Evolutionary conservation across 1,284 basidiomycete species (phyloP).

Genomic region (Ganoderma lingzhi): DNA sequence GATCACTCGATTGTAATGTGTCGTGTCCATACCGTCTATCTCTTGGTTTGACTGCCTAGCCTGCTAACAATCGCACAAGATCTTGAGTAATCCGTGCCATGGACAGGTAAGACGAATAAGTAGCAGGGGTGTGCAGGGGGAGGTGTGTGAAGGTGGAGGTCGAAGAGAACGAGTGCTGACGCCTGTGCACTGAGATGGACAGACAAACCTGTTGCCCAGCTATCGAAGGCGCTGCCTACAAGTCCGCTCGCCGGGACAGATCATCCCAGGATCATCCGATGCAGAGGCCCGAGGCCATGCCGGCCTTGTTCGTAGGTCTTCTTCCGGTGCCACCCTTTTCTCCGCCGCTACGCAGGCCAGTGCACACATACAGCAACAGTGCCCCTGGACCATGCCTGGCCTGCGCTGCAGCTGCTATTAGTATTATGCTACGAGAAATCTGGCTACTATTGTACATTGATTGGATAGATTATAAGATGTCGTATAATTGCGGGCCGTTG

Average conservation of each 20-base stretch:
- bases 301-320: not conserved
- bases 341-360: not conserved
- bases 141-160: constrained; percentile 19
- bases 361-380: not conserved
- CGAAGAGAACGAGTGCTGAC: constrained; percentile 21
- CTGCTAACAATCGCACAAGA: not conserved
- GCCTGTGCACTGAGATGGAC: constrained; percentile 13
- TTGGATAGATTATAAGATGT: not conserved
- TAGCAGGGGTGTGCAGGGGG: not conserved
- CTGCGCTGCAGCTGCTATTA: no score
- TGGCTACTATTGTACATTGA: not conserved
- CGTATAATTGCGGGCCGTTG: not conserved
- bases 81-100: not conserved
- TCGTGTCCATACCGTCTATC: not conserved
- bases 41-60: not conserved
- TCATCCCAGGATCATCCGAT: constrained; percentile 1
- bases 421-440: not conserved
- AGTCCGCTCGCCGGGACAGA: constrained; percentile 2
- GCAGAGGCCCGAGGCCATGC: not conserved
- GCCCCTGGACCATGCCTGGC: no score
- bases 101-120: not conserved
- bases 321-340: not conserved
- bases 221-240: not conserved
- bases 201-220: constrained; percentile 1
- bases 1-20: constrained; percentile 22